phyloP scores from a whole-genome alignment of 495 filamentous ascomycete genomes.

The Glonium stellatum region DNA sequence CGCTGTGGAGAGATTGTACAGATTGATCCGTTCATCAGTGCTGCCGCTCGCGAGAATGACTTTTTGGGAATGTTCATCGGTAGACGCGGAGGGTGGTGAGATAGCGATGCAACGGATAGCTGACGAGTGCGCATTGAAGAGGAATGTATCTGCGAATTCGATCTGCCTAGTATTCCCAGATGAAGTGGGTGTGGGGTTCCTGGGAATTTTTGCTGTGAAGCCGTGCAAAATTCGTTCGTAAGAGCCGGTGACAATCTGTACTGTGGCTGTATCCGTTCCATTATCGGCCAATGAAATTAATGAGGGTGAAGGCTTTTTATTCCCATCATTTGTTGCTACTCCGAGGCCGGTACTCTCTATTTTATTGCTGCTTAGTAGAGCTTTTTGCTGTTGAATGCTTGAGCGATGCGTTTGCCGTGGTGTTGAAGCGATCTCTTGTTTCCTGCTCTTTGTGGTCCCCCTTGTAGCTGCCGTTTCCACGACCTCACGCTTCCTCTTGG shows the following conservation, averaged over 20 bases:
- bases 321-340: not conserved
- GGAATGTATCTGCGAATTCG: constrained; percentile 85
- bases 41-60: constrained; percentile 81
- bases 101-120: constrained; percentile 85
- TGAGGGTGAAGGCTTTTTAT: not conserved
- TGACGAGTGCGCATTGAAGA: constrained; percentile 88
- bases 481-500: constrained; percentile 65
- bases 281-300: not conserved
- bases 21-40: constrained; percentile 88
- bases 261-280: constrained; percentile 34
- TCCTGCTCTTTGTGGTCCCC: constrained; percentile 33
- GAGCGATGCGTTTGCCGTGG: constrained; percentile 31
- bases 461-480: constrained; percentile 14
- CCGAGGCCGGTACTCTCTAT: too few relatives aligned
- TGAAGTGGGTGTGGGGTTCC: not conserved
- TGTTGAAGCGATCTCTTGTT: constrained; percentile 17
- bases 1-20: constrained; percentile 79
- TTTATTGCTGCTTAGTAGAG: too few relatives aligned
- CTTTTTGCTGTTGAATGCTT: not conserved
- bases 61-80: constrained; percentile 54
- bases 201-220: constrained; percentile 64
- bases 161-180: constrained; percentile 32
- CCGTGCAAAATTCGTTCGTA: constrained; percentile 95
- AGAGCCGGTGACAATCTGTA: constrained; percentile 88
- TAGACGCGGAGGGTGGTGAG: constrained; percentile 61